Evolutionary conservation across 2,329 filamentous ascomycete species (phyloP).

Genomic region (Pleurostoma richardsiae): DNA sequence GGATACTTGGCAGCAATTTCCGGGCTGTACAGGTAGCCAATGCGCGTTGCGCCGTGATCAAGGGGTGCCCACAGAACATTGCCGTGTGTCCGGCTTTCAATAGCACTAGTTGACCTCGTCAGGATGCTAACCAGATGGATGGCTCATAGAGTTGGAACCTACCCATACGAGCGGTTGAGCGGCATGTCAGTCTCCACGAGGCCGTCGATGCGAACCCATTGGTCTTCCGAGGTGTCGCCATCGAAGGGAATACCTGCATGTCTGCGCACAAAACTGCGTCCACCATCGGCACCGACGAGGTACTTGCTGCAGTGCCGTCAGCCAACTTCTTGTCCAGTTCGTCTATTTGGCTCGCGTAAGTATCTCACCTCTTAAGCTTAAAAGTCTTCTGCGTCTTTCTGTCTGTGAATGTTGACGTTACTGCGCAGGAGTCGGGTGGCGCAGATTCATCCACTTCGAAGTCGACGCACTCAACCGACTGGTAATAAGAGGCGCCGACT

Average conservation of each 20-base stretch:
- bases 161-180: constrained; percentile 37
- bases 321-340: background rate
- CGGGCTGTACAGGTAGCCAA: constrained; percentile 46
- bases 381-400: constrained; percentile 6
- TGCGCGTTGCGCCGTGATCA: constrained; percentile 46
- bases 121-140: too few species aligned
- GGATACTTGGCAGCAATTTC: constrained; percentile 29
- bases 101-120: constrained; percentile 17
- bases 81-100: constrained; percentile 46
- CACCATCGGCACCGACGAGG: constrained; percentile 46
- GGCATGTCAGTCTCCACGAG: constrained; percentile 43
- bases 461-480: constrained; percentile 27
- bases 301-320: constrained; percentile 29
- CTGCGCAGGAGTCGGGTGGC: constrained; percentile 14
- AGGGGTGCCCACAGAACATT: constrained; percentile 51
- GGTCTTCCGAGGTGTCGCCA: constrained; percentile 41
- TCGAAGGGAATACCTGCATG: constrained; percentile 42
- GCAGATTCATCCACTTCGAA: constrained; percentile 29
- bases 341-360: background rate
- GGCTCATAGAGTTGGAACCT: background rate
- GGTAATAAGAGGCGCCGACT: constrained; percentile 27
- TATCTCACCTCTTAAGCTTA: constrained; percentile 5
- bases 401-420: constrained; percentile 16
- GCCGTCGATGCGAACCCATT: constrained; percentile 50
- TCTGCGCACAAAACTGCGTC: constrained; percentile 40